Evolutionary conservation across 176 grass and related monocot species (phyloP).

Genomic region (Carex cristatella): DNA sequence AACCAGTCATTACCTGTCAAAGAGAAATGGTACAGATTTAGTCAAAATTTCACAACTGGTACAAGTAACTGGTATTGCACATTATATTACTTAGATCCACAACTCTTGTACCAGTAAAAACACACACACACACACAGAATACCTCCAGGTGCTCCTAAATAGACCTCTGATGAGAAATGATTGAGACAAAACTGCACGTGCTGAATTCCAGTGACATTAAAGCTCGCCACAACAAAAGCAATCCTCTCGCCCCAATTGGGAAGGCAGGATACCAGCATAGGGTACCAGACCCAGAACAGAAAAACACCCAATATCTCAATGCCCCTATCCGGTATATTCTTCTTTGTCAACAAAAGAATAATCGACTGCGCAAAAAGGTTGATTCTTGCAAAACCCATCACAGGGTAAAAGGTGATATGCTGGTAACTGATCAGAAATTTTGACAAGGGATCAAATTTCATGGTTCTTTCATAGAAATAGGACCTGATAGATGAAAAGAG

Average conservation of each 20-base stretch:
- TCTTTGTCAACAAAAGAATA: constrained; percentile 44
- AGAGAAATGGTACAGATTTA: constrained; percentile 1
- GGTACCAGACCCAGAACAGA: constrained; percentile 81
- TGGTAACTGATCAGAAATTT: constrained; percentile 84
- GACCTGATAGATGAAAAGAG: constrained; percentile 63
- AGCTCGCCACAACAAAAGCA: constrained; percentile 61
- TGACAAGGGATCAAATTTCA: constrained; percentile 48
- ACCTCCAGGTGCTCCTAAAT: constrained; percentile 56
- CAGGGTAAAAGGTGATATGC: constrained; percentile 94
- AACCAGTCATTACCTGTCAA: constrained; percentile 80
- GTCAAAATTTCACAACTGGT: background rate
- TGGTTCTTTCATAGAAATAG: constrained; percentile 52
- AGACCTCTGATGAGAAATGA: constrained; percentile 81
- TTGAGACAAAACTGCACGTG: constrained; percentile 92
- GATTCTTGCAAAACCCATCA: constrained; percentile 79
- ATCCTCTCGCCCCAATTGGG: constrained; percentile 73
- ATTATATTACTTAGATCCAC: background rate
- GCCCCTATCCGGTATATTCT: constrained; percentile 36
- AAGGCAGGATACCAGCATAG: constrained; percentile 56
- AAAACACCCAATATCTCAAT: constrained; percentile 55
- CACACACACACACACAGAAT: background rate
- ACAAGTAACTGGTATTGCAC: background rate
- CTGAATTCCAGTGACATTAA: constrained; percentile 68
- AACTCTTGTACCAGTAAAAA: background rate
- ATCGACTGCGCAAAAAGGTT: constrained; percentile 65